Evolutionary conservation across 306 rosid genomes (phyloP), one percentile per base, ranked within the genome.

Genomic region (Begonia loranthoides): DNA sequence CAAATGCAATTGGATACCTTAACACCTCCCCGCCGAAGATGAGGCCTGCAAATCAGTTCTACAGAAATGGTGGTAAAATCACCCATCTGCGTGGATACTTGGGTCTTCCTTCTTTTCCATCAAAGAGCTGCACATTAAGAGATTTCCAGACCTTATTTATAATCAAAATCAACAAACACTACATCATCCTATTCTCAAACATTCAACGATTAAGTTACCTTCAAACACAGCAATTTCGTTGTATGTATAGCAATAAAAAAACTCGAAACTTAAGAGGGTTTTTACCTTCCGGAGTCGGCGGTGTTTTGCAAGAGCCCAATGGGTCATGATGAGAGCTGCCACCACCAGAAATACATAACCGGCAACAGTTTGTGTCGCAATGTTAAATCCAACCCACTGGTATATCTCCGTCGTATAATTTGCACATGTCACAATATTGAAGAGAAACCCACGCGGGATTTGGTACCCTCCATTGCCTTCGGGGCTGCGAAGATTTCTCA

Each of bases 351-450:
- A 92, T 41, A 76, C 7, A 47, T 76, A 82, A n/a, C 99, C 96
- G 11, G 99, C 99, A 15, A 83, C 52, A 17, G 99, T 82, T 71
- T 92, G 99, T 3, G 99, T 86, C 8, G 99, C 95, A 55, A 92
- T 63, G 68, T 90, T 92, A 81, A 92, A 92, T 8, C 99, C 99
- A 66, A 92, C 41, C 99, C 99, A 92, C 75, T 92, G 99, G 69
- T 92, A 92, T 54, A 92, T 92, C 74, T 92, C 99, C 1, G 99
- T 92, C 9, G 99, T 83, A 51, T 92, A 92, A 64, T 92, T 92
- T 41, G 99, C 99, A 63, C 99, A 92, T 13, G 96, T 92, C 62
- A 86, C 96, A 43, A 92, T 73, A 49, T 80, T 86, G 83, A 92
- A 92, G 54, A 92, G 79, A 73, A 86, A 92, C 40, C 99, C 99